These are phyloP conservation scores for Tieghemostelium lacteum DNA, from an alignment of 78 protist species.

Conservation along the genomic window DNA sequence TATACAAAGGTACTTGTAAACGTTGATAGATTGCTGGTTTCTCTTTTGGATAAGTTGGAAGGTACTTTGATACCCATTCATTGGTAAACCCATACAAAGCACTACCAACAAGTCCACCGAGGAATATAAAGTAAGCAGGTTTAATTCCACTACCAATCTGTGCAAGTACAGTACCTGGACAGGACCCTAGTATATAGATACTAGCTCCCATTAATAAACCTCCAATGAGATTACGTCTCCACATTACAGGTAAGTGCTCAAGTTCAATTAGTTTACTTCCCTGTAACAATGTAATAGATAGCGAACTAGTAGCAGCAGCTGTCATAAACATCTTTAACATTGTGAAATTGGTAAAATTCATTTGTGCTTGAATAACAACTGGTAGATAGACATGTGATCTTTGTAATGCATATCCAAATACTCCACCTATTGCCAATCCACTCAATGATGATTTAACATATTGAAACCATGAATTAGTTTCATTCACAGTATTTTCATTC, in stretches of 20 bases:
- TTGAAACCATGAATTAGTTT: too few relatives aligned
- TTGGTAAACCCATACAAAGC: slow-evolving; percentile 6
- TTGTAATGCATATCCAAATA: slow-evolving; percentile 68
- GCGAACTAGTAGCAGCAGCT: slow-evolving; percentile 43
- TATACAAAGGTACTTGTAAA: background rate
- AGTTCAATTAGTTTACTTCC: background rate
- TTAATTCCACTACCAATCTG: slow-evolving; percentile 50
- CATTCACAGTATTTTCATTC: too few relatives aligned
- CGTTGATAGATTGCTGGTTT: background rate
- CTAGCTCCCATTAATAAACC: slow-evolving; percentile 68
- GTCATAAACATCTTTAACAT: slow-evolving; percentile 79
- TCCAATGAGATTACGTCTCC: slow-evolving; percentile 49
- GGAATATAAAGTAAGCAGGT: slow-evolving; percentile 20
- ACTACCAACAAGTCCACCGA: slow-evolving; percentile 69
- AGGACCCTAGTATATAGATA: slow-evolving; percentile 59
- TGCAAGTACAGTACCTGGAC: slow-evolving; percentile 82
- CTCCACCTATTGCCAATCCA: slow-evolving; percentile 20
- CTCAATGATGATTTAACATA: too few relatives aligned
- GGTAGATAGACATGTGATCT: slow-evolving; percentile 49
- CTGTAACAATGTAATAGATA: slow-evolving; percentile 33
- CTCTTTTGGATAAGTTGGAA: background rate
- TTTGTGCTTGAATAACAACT: slow-evolving; percentile 37
- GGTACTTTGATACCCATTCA: background rate
- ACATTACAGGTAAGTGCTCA: slow-evolving; percentile 21
- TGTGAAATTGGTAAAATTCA: slow-evolving; percentile 66